Conservation (phyloP, 257 asterid species). For the Solanum ahanhuiri region DNA sequence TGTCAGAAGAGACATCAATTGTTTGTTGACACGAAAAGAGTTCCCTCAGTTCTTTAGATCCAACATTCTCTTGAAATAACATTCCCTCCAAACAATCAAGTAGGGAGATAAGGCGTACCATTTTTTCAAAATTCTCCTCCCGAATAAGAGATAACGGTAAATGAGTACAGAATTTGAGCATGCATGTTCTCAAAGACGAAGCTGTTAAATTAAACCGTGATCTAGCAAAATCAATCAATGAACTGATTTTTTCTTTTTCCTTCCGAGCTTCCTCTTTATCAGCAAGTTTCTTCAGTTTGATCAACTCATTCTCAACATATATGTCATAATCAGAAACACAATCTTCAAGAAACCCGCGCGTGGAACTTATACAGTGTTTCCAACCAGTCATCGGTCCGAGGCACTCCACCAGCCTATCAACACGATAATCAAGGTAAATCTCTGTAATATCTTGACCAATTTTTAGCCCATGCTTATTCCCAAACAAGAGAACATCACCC, state of each 20-base stretch:
- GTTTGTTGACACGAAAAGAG: not conserved
- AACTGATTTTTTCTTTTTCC: not conserved
- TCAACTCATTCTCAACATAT: conserved; percentile 5
- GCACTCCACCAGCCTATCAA: conserved; percentile 18
- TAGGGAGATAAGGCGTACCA: not conserved
- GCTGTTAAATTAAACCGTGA: not conserved
- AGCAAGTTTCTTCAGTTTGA: not conserved
- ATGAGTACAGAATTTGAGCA: not conserved
- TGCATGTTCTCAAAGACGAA: conserved; percentile 5
- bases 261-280: not conserved
- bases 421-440: conserved; percentile 30
- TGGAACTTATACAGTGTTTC: conserved; percentile 18
- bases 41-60: not conserved
- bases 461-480: conserved; percentile 28
- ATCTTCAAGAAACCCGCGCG: conserved; percentile 27
- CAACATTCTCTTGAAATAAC: not conserved
- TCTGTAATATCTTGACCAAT: conserved; percentile 22
- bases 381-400: conserved; percentile 24
- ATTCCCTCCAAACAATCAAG: not conserved
- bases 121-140: not conserved
- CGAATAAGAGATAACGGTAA: not conserved
- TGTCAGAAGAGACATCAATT: not conserved
- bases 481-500: conserved; percentile 36
- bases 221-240: not conserved
- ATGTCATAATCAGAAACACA: conserved; percentile 20